Evolutionary conservation across 2,329 filamentous ascomycete species (phyloP).

Genomic region (Nemania sp.): DNA sequence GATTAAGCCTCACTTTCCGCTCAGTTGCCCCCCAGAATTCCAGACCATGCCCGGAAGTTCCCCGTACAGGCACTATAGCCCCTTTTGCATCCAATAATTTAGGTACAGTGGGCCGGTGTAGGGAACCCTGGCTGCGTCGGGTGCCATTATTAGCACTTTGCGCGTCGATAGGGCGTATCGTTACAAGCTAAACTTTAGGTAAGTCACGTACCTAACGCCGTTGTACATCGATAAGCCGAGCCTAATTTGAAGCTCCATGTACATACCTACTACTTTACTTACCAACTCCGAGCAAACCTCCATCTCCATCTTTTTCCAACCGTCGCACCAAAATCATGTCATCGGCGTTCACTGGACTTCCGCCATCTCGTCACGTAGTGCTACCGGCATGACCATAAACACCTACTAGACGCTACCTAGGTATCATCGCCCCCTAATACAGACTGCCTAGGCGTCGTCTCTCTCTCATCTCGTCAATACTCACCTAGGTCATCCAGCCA

Average conservation of each 20-base stretch:
- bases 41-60: background rate
- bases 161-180: background rate
- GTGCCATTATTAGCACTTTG: too few species aligned
- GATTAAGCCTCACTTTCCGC: constrained; percentile 21
- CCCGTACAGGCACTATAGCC: background rate
- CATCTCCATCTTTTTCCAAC: constrained; percentile 22
- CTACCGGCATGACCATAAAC: constrained; percentile 4
- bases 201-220: background rate
- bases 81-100: constrained; percentile 8
- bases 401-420: background rate
- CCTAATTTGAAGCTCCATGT: constrained; percentile 29
- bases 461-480: background rate
- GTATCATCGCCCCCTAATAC: background rate
- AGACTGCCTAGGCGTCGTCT: background rate
- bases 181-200: background rate
- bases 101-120: constrained; percentile 17
- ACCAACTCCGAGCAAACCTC: constrained; percentile 9
- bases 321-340: constrained; percentile 32
- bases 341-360: constrained; percentile 18
- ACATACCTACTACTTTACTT: background rate
- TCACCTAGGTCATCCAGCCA: too few species aligned
- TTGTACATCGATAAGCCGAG: constrained; percentile 15
- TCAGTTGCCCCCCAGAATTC: constrained; percentile 9
- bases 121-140: too few species aligned
- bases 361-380: constrained; percentile 9